phyloP scores from a whole-genome alignment of 2,329 filamentous ascomycete genomes.

The Talaromyces marneffei region DNA sequence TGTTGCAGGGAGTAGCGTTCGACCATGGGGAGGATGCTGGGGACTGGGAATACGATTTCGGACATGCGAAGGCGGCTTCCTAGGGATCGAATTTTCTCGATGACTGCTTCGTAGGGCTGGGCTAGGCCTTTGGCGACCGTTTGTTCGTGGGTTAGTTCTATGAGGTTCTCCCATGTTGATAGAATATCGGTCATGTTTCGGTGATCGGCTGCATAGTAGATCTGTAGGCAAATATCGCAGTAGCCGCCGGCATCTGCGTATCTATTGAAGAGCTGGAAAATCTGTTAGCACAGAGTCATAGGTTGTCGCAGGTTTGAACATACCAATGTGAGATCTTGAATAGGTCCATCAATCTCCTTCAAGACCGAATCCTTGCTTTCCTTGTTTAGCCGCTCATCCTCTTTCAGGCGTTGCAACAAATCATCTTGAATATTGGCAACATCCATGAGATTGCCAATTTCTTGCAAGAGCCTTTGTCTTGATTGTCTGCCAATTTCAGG shows the following conservation, averaged over 20 bases:
- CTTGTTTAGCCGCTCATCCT: slow-evolving; percentile 62
- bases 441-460: slow-evolving; percentile 80
- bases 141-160: slow-evolving; percentile 62
- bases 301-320: slow-evolving; percentile 26
- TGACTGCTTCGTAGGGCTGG: slow-evolving; percentile 45
- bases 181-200: slow-evolving; percentile 79
- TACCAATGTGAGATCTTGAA: slow-evolving; percentile 71
- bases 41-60: slow-evolving; percentile 52
- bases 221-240: slow-evolving; percentile 86
- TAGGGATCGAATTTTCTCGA: slow-evolving; percentile 52
- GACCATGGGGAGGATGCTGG: slow-evolving; percentile 50
- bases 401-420: slow-evolving; percentile 68
- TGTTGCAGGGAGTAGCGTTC: slow-evolving; percentile 49
- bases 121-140: slow-evolving; percentile 41
- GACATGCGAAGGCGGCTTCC: slow-evolving; percentile 52
- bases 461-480: slow-evolving; percentile 78
- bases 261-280: slow-evolving; percentile 72
- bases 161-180: slow-evolving; percentile 75
- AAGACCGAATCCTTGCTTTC: slow-evolving; percentile 61
- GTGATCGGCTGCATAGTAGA: slow-evolving; percentile 88
- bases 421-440: slow-evolving; percentile 95
- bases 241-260: slow-evolving; percentile 89
- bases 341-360: slow-evolving; percentile 66
- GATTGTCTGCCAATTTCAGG: slow-evolving; percentile 70
- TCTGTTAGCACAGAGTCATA: background rate